Evolutionary conservation across 2,329 filamentous ascomycete genomes (phyloP), one percentile per base, ranked within the genome.

Genomic region (Dissoconium aciculare): DNA sequence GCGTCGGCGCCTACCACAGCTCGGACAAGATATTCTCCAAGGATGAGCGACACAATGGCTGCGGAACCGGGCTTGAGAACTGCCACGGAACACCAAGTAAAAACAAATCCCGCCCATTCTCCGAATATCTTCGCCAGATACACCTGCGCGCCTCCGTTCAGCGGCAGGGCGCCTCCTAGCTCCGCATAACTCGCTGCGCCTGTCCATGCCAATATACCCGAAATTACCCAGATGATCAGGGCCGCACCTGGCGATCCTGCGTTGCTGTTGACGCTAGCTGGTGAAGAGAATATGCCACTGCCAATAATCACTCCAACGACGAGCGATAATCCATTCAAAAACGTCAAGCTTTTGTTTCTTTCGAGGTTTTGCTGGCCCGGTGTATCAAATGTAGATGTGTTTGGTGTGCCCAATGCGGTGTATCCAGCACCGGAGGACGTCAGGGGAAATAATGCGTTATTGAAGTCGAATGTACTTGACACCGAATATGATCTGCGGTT

Each of bases 121-220:
- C 87, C 87, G 55, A 94, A 92, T 36, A 93, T 98, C 59, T 95
- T 95, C 42, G 82, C 77, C 26, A 98, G 64, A 53, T 98, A 98
- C 2, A 91, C 77, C 56, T 95, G 89, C 11, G 89, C 71, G 4
- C 89, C 89, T 34, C 89, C 89, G 52, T 95, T 98, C 14, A 98
- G 61, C 4, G 89, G 89, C 41, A 98, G 95, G 0, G 89, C 85
- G 24, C 89, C 87, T 36, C 89, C 89, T 4, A 98, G 67, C 60
- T 98, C 89, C 3, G 89, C 89, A 57, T 92, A 98, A 45, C 83
- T 93, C 14, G 85, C 78, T 1, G 83, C 87, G 6, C 89, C 87
- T 0, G 89, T 98, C 87, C 89, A 98, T 2, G 87, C 87, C 38
- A 98, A 62, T 12, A 94, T 52, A n/a, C 87, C 87, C 3, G 87